These are phyloP conservation scores for Metschnikowia arizonensis DNA, from an alignment of 805 yeast species.

Conservation along the genomic window DNA sequence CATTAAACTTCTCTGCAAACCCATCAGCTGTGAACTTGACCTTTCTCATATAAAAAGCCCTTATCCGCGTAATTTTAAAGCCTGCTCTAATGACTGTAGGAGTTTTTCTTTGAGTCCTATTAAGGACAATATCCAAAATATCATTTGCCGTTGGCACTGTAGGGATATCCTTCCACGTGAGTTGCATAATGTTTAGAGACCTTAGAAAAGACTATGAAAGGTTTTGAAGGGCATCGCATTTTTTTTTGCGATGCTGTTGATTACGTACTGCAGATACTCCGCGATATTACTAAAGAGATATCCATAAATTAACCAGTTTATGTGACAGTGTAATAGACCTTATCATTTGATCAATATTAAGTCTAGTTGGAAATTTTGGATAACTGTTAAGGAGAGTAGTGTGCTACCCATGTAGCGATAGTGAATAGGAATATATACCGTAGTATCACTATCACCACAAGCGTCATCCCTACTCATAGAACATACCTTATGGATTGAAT, in stretches of 20 bases:
- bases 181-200: constrained; percentile 58
- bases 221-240: constrained; percentile 11
- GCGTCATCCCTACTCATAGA: no score
- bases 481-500: no score
- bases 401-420: no score
- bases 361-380: no score
- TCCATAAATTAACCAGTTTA: no score
- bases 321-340: no score
- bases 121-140: constrained; percentile 91
- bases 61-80: constrained; percentile 90
- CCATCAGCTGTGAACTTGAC: constrained; percentile 97
- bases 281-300: no score
- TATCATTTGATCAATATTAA: no score
- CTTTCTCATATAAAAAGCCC: constrained; percentile 97
- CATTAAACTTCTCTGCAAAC: constrained; percentile 86
- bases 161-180: constrained; percentile 98
- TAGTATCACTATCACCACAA: no score
- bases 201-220: constrained; percentile 2
- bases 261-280: constrained; percentile 2
- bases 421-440: no score
- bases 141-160: constrained; percentile 90
- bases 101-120: constrained; percentile 97
- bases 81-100: constrained; percentile 99
- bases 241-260: constrained; percentile 9
- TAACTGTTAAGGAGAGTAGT: no score